Percentiles rank a stretch among this genome's conserved stretches.
Conservation (phyloP, 208 protist species). For the Tritrichomonas musculus region DNA sequence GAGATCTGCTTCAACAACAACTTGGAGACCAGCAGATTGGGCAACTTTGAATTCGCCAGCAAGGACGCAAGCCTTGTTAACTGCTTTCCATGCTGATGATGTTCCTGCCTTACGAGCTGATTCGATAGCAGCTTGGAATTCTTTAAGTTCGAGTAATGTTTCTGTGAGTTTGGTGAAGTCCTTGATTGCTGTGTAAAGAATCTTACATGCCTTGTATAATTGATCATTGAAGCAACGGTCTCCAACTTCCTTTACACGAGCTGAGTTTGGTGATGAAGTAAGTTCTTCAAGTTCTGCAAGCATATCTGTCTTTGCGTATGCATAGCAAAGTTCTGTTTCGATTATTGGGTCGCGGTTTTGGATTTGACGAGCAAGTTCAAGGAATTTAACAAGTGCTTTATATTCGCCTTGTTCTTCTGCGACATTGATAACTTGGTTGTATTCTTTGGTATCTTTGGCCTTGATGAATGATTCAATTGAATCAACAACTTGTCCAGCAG, state of each 20-base stretch:
- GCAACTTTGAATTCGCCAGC: constrained; percentile 93
- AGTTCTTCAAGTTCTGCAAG: constrained; percentile 97
- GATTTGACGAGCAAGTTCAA: constrained; percentile 85
- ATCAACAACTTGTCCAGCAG: constrained; percentile 55
- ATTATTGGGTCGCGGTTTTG: constrained; percentile 74
- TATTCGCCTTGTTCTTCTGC: constrained; percentile 77
- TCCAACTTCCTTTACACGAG: constrained; percentile 69
- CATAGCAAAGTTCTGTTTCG: constrained; percentile 94
- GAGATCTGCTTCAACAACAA: constrained; percentile 94
- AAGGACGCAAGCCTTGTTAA: constrained; percentile 91
- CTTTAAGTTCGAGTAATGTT: constrained; percentile 84
- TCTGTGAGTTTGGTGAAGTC: constrained; percentile 86
- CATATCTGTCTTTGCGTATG: constrained; percentile 78
- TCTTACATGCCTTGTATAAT: constrained; percentile 90
- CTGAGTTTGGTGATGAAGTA: constrained; percentile 85
- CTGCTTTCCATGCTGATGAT: constrained; percentile 62
- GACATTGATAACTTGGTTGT: constrained; percentile 73
- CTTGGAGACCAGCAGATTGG: constrained; percentile 85
- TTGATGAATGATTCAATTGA: constrained; percentile 84
- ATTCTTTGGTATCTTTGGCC: constrained; percentile 82
- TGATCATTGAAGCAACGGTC: constrained; percentile 91
- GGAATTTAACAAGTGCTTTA: constrained; percentile 89
- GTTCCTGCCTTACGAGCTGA: constrained; percentile 94
- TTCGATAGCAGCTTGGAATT: constrained; percentile 80
- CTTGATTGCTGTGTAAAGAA: constrained; percentile 87